These are phyloP conservation scores for Reticulascus tulasneorum DNA, from an alignment of 2,329 filamentous ascomycete species.

Conservation along the genomic window DNA sequence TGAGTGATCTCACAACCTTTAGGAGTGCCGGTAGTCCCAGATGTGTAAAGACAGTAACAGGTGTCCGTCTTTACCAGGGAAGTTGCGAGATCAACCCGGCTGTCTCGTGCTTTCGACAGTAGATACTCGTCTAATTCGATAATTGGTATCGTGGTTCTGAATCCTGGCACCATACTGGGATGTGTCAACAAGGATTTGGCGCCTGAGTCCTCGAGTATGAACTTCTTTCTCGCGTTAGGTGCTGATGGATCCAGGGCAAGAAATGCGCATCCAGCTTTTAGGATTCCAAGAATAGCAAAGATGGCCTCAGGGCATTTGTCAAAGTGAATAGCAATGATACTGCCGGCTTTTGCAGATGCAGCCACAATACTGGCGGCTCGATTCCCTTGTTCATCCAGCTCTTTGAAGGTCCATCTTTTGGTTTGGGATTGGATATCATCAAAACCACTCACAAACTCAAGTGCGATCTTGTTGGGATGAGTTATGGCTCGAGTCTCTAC, in stretches of 20 bases:
- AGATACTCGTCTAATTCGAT: constrained; percentile 26
- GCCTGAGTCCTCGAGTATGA: constrained; percentile 71
- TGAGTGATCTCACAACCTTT: constrained; percentile 89
- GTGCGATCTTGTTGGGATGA: constrained; percentile 58
- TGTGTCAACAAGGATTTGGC: constrained; percentile 61
- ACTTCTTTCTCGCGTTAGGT: constrained; percentile 68
- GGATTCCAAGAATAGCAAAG: constrained; percentile 73
- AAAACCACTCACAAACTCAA: constrained; percentile 69
- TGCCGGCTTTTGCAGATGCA: constrained; percentile 46
- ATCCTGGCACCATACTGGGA: constrained; percentile 4
- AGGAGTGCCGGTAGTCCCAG: constrained; percentile 79
- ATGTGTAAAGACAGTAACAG: constrained; percentile 84
- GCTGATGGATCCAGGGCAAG: constrained; percentile 75
- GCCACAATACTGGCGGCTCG: constrained; percentile 64
- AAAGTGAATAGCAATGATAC: constrained; percentile 72
- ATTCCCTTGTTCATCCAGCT: constrained; percentile 69
- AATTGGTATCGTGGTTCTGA: constrained; percentile 20
- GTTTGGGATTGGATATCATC: constrained; percentile 39
- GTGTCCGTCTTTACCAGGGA: constrained; percentile 41
- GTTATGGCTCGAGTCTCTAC: constrained; percentile 60
- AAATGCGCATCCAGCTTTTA: constrained; percentile 80
- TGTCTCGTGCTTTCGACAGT: constrained; percentile 22
- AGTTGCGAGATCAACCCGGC: constrained; percentile 2
- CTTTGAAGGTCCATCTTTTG: constrained; percentile 66
- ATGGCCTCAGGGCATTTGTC: constrained; percentile 83